Conservation (phyloP, 768 basidiomycete species). For the Calvatia gigantea region DNA sequence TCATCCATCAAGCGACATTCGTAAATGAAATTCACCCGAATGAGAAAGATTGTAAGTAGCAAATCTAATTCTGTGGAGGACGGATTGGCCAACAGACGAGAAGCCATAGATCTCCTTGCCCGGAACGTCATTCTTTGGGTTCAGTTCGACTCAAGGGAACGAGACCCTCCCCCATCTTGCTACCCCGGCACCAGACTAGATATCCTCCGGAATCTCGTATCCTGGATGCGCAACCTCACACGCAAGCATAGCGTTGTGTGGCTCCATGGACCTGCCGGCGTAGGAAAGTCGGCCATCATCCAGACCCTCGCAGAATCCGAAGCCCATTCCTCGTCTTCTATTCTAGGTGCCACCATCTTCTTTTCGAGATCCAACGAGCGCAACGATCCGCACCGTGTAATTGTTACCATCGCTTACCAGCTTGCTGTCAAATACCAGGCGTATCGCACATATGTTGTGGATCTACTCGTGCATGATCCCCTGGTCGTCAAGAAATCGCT, state of each 20-base stretch:
- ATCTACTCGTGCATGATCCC: constrained; percentile 6
- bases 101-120: too few species aligned
- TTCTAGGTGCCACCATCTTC: background rate
- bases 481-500: constrained; percentile 7
- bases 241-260: background rate
- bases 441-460: background rate
- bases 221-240: background rate
- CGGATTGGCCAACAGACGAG: too few species aligned
- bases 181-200: background rate
- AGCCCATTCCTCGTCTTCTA: background rate
- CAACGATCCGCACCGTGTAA: constrained; percentile 6
- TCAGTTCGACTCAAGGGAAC: too few species aligned
- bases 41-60: too few species aligned
- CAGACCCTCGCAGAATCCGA: background rate
- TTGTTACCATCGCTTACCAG: constrained; percentile 20
- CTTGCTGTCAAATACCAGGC: constrained; percentile 11
- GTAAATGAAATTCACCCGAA: too few species aligned
- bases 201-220: background rate
- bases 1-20: too few species aligned
- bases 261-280: background rate
- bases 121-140: too few species aligned
- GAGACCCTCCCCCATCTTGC: background rate
- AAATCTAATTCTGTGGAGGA: too few species aligned
- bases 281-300: constrained; percentile 6
- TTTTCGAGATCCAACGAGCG: background rate